Conservation (phyloP, 495 filamentous ascomycete genomes). For the Aspergillus asperescens region DNA sequence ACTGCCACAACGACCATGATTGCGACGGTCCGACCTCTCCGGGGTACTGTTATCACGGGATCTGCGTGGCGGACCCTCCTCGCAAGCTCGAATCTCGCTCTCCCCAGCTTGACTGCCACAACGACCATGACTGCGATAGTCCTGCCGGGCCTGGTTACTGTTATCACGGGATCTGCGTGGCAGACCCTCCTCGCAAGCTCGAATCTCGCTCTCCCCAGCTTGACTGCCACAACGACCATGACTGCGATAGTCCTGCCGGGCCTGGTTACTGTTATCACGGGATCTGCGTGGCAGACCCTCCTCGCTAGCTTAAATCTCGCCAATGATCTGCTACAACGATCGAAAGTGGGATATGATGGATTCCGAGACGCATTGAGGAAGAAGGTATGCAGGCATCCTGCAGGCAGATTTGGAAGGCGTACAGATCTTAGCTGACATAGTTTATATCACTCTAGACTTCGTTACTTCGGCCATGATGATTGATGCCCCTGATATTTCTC, state of each 20-base stretch:
- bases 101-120: slow-evolving; percentile 1
- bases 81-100: neutral
- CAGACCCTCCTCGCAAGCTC: neutral
- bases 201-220: no score
- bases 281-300: no score
- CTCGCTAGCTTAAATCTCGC: no score
- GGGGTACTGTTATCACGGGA: neutral
- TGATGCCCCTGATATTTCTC: no score
- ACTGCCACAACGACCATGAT: slow-evolving; percentile 1
- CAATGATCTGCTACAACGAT: no score
- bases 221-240: neutral
- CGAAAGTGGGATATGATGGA: no score
- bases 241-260: neutral
- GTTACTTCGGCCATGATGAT: no score
- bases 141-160: neutral
- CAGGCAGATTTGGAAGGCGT: no score
- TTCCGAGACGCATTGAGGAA: no score
- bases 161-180: slow-evolving; percentile 3
- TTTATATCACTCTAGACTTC: no score
- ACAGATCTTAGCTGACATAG: no score
- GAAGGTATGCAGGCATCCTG: no score
- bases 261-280: slow-evolving; percentile 1
- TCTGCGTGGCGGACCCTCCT: slow-evolving; percentile 3
- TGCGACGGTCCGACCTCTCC: neutral
- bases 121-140: neutral